Base-by-base conservation (phyloP, 495 filamentous ascomycete species). In the Venustampulla echinocandica region DNA sequence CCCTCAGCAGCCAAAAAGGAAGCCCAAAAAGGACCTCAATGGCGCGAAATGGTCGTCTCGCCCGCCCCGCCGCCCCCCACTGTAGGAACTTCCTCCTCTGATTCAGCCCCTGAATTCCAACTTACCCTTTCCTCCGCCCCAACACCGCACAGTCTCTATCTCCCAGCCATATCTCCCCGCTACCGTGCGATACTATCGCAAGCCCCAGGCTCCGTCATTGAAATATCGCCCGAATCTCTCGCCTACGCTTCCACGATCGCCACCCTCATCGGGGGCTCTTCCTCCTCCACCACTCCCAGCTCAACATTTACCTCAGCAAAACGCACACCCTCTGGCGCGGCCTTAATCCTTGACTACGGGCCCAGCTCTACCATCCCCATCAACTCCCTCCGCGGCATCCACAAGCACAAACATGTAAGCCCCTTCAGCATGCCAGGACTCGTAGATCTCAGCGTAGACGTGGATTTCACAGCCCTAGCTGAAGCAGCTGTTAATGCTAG, bases 341-440 rank as follows among this genome's bases (percentile, higher is more conserved):
- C 90, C 1, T 67, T 98, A 13, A 87, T 98, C 52, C 76, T 98
- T 47, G 92, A 98, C 66, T 98, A 97, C 67, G 92, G 92, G 1
- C 86, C 90, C 1, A 47, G 75, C 17, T 68, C 74, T 40, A 83
- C 83, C 0, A 81, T 96, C 38, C 92, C 92, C 0, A 69, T 80
- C 23, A 90, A 90, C 69, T 88, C 86, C 0, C 71, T 98, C 10
- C 84, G 92, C 21, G 92, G 92, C 10, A 95, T 98, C 62, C 70
- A 79, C 28, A 59, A 64, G 9, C 92, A 98, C 63, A 59, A 66
- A 10, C 75, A 65, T 11, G 82, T 92, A 24, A 83, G 80, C 2
- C 85, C 92, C 2, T 87, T 98, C 53, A 67, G 71, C 2, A 66
- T 70, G 7, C 84, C 92, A 0, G 92, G 92, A 0, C 75, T 79